Conservation (phyloP, 2,329 filamentous ascomycete species). For the Monosporascus cannonballus region DNA sequence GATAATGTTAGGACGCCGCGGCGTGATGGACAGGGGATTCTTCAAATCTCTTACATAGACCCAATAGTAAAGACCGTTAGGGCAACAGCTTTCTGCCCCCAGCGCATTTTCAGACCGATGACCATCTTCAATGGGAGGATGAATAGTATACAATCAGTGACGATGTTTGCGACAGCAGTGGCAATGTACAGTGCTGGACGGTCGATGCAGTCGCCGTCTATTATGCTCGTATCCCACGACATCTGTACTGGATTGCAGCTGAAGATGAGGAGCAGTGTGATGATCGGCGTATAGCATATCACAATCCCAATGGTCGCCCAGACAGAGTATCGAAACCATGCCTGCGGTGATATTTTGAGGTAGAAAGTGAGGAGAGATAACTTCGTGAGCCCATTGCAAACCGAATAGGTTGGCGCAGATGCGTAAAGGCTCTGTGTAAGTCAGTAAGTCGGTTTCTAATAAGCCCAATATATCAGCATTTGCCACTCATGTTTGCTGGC, state of each 20-base stretch:
- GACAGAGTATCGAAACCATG: constrained; percentile 13
- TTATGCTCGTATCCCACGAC: constrained; percentile 12
- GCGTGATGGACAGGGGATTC: background rate
- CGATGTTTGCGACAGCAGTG: constrained; percentile 36
- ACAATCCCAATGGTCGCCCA: constrained; percentile 16
- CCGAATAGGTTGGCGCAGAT: background rate
- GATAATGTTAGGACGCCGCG: background rate
- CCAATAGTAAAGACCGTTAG: constrained; percentile 37
- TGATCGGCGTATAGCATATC: constrained; percentile 13
- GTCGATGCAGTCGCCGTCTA: constrained; percentile 11
- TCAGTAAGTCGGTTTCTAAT: too few relatives aligned
- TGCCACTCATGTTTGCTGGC: background rate
- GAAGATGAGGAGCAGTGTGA: constrained; percentile 20
- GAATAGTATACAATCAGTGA: constrained; percentile 38
- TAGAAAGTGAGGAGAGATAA: constrained; percentile 22
- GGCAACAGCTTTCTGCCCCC: constrained; percentile 36
- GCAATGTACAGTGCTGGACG: constrained; percentile 6
- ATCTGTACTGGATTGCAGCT: constrained; percentile 17
- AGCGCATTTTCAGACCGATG: constrained; percentile 33
- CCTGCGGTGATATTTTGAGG: constrained; percentile 17
- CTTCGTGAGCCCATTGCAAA: constrained; percentile 20
- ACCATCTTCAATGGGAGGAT: constrained; percentile 37
- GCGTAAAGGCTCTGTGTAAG: background rate
- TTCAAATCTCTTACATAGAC: constrained; percentile 26
- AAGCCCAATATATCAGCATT: too few relatives aligned